Evolutionary conservation across 805 yeast species (phyloP).

Genomic region (Saccharomycopsis vini): DNA sequence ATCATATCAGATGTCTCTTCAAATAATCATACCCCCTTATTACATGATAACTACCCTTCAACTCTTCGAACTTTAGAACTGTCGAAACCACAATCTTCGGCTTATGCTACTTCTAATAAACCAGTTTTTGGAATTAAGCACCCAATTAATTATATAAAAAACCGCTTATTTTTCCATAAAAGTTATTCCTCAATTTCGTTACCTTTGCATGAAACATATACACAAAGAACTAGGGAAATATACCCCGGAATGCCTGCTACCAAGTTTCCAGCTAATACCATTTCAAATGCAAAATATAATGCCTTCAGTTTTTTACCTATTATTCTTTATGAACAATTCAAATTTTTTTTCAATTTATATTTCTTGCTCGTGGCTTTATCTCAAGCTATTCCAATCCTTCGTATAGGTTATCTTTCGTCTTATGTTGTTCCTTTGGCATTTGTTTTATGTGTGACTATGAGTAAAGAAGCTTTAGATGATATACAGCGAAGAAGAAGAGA

Average conservation of each 20-base stretch:
- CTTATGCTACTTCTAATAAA: neutral
- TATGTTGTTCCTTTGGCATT: slow-evolving; percentile 92
- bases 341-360: slow-evolving; percentile 89
- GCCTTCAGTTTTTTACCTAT: slow-evolving; percentile 82
- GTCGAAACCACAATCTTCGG: neutral
- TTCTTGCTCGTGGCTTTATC: slow-evolving; percentile 89
- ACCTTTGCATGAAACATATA: slow-evolving; percentile 5
- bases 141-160: too few species aligned
- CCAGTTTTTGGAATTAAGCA: too few species aligned
- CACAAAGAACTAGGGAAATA: slow-evolving; percentile 26
- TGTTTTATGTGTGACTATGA: slow-evolving; percentile 86
- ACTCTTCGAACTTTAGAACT: neutral
- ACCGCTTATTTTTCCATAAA: too few species aligned
- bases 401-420: slow-evolving; percentile 90
- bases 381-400: slow-evolving; percentile 77
- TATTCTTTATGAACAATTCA: slow-evolving; percentile 89
- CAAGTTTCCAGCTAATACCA: slow-evolving; percentile 57
- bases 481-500: slow-evolving; percentile 85
- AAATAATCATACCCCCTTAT: slow-evolving; percentile 1
- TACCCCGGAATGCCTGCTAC: slow-evolving; percentile 35
- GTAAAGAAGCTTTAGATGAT: slow-evolving; percentile 93
- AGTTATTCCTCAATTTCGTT: too few species aligned
- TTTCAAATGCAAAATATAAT: slow-evolving; percentile 91
- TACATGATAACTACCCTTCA: neutral
- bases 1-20: neutral